Base-by-base conservation (phyloP, 495 filamentous ascomycete species). In the Evernia prunastri region DNA sequence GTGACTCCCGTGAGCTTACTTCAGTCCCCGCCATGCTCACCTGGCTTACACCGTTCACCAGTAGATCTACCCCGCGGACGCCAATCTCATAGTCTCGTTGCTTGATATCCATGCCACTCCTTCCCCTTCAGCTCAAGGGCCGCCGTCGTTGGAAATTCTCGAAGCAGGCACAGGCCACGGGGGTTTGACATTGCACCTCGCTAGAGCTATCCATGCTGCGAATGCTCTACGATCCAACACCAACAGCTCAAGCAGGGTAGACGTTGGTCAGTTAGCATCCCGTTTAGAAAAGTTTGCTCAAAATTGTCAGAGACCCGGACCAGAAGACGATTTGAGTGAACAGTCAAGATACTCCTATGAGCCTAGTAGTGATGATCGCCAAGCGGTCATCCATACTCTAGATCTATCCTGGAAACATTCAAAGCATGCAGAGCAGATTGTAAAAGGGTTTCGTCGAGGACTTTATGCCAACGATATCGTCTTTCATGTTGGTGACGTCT, bases 141-240 rank as follows among this genome's bases (percentile, higher is more conserved):
- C 67, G 0, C 56, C 66, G 10, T 75, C 75, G 12, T 64, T 90
- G 0, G 87, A 92, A 68, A 87, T 92, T 43, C 84, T 93, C 40
- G 89, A 93, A 73, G 89, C 88, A 43, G 89, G 90, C 10, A 92
- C 89, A 2, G 89, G 89, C 5, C 86, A 91, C 76, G 89, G 89
- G 57, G 85, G 86, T 17, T 73, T 93, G 56, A 92, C 89, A 4
- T 75, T 92, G 11, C 80, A 89, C 66, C 79, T 92, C 18, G 83
- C 87, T 27, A 82, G 87, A n/a, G 87, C 87, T 37, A 83, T 92
- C 29, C 87, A 91, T 72, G 89, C 84, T 20, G 87, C 85, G 12
- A 92, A 92, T 73, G 72, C 81, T 25, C 25, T 35, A 7, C 53
- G 29, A 29, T 15, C 23, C 17, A 58, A 27, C 2, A 1, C 23